phyloP scores from a whole-genome alignment of 352 stramenopile genomes.

The Phytophthora sp. region DNA sequence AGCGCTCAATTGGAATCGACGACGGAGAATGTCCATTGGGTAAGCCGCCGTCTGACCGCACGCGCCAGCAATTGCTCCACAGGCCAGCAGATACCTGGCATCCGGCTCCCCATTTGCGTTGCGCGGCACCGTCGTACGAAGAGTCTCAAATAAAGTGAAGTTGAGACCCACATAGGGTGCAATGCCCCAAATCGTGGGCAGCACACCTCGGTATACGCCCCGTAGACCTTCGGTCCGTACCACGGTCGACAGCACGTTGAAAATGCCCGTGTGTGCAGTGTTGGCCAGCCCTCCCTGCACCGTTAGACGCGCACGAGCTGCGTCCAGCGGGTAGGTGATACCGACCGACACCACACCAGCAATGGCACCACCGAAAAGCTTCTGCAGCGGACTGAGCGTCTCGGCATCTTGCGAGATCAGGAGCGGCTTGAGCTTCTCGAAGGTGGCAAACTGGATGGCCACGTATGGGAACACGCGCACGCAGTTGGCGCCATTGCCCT shows the following conservation, averaged over 20 bases:
- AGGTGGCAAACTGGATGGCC: constrained; percentile 79
- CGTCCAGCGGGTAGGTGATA: constrained; percentile 77
- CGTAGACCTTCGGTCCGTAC: constrained; percentile 59
- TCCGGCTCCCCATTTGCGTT: constrained; percentile 58
- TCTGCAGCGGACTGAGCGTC: constrained; percentile 50
- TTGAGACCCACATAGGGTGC: constrained; percentile 80
- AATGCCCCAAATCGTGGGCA: constrained; percentile 71
- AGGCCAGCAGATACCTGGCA: constrained; percentile 60
- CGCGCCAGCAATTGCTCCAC: constrained; percentile 66
- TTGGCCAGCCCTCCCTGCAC: constrained; percentile 67
- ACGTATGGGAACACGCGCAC: constrained; percentile 82
- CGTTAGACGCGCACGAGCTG: constrained; percentile 72
- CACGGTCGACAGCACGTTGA: constrained; percentile 58
- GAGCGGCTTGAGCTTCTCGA: constrained; percentile 64
- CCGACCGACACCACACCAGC: constrained; percentile 75
- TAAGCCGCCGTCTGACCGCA: constrained; percentile 78
- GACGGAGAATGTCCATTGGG: constrained; percentile 78
- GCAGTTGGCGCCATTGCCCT: constrained; percentile 84
- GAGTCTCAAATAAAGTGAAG: constrained; percentile 78
- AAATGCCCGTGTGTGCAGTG: constrained; percentile 70
- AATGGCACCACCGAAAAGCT: constrained; percentile 60
- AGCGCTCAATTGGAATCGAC: constrained; percentile 71
- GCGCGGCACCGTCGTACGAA: constrained; percentile 50
- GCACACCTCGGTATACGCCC: constrained; percentile 66
- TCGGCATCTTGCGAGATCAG: constrained; percentile 48